Evolutionary conservation across 2,329 filamentous ascomycete genomes (phyloP), one percentile per base, ranked within the genome.

Genomic region (Diplodia mutila): DNA sequence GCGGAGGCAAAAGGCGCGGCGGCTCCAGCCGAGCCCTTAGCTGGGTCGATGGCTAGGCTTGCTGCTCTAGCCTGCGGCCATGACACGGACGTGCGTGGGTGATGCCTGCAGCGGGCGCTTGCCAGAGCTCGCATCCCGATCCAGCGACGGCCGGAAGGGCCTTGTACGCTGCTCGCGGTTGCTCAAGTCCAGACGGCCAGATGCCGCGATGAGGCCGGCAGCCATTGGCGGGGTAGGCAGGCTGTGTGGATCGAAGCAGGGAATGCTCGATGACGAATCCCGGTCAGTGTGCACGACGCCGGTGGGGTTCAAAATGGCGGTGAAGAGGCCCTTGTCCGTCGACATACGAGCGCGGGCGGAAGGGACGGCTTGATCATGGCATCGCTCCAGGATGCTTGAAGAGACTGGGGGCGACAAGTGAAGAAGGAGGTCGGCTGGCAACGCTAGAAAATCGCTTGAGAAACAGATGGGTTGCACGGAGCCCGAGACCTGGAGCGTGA

Each of bases 231-330:
- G 61, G 61, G 61, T 65, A 66, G 52, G 64, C 64, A 48, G 64
- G 51, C 64, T 42, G 34, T 66, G 65, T 59, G 65, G 65, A 67
- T 67, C 42, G 64, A 53, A 66, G 64, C 42, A 55, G 65, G 53
- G 65, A 52, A 51, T 34, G 53, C 39, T 37, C 52, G 52, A 66
- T 57, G 64, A 57, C 53, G 65, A 49, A 52, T 53, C 65, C 65
- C 65, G 54, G 61, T 65, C 51, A 51, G 29, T 3, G 59, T 42
- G 61, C 32, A 65, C 61, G 48, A 32, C 25, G 39, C 11, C 25
- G 39, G 65, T 67, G 65, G 65, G 65, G 65, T 67, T 67, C 65
- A 67, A 61, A 67, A 67, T 67, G 54, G 65, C 65, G 65, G 65
- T 67, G 65, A 67, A 51, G 65, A 39, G n/a, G 52, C 63, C 64